phyloP scores from a whole-genome alignment of 2,329 filamentous ascomycete species.

The Pseudodiploospora longispora region DNA sequence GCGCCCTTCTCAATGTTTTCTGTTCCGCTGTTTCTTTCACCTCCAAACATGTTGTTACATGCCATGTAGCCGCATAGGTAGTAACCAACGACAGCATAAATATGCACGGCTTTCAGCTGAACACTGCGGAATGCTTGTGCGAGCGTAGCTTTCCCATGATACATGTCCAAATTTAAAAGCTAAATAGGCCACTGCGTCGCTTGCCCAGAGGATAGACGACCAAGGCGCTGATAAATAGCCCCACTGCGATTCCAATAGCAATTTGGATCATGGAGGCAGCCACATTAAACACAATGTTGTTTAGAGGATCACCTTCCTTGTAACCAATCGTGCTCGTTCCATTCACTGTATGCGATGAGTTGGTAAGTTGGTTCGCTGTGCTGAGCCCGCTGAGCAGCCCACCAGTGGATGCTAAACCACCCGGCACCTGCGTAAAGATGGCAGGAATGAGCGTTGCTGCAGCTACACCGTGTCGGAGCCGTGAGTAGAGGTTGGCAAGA shows the following conservation, averaged over 20 bases:
- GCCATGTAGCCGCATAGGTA: no score
- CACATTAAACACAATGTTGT: slow-evolving; percentile 44
- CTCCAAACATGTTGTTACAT: not conserved
- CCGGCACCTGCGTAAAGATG: slow-evolving; percentile 41
- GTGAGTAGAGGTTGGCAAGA: slow-evolving; percentile 69
- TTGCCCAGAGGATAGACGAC: slow-evolving; percentile 51
- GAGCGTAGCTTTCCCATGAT: not conserved
- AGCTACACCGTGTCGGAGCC: slow-evolving; percentile 43
- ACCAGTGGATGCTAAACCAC: slow-evolving; percentile 38
- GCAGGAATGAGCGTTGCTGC: slow-evolving; percentile 39
- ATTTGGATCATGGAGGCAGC: slow-evolving; percentile 52
- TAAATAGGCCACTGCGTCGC: slow-evolving; percentile 48
- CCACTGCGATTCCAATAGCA: slow-evolving; percentile 54
- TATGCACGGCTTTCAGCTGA: no score
- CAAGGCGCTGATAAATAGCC: slow-evolving; percentile 47
- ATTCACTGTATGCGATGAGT: slow-evolving; percentile 26
- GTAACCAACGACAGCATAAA: no score
- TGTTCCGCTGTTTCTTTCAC: no score
- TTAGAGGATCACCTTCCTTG: slow-evolving; percentile 15
- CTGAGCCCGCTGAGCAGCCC: slow-evolving; percentile 37
- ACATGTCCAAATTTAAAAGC: slow-evolving; percentile 29
- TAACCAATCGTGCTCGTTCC: slow-evolving; percentile 19
- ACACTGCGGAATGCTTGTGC: not conserved
- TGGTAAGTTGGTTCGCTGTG: slow-evolving; percentile 35
- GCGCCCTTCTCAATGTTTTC: no score